Conservation (phyloP, 805 yeast genomes). For the Ascoidea asiatica region DNA sequence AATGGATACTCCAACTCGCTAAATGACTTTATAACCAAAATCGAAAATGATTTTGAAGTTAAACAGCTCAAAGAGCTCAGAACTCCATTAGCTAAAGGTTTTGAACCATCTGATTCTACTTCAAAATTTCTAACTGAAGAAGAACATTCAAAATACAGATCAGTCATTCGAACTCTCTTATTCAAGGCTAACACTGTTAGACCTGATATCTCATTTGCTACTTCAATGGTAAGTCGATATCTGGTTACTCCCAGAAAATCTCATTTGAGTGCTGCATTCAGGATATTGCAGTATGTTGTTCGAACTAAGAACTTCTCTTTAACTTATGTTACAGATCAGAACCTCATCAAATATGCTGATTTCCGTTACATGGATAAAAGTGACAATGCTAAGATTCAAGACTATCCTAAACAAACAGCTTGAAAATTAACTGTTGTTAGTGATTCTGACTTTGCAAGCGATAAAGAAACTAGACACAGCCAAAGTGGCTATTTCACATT, state of each 20-base stretch:
- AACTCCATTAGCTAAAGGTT: background rate
- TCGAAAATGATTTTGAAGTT: background rate
- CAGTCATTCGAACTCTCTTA: slow-evolving; percentile 2
- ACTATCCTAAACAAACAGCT: background rate
- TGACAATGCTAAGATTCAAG: background rate
- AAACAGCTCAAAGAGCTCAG: too few species aligned
- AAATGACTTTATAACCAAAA: background rate
- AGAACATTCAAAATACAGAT: slow-evolving; percentile 1
- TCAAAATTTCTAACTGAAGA: background rate
- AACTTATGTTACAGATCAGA: too few species aligned
- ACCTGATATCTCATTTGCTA: slow-evolving; percentile 1
- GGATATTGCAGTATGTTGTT: background rate
- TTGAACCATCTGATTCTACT: background rate
- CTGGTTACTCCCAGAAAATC: background rate
- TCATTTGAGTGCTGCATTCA: background rate
- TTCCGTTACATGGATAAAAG: background rate
- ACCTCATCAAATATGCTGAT: background rate
- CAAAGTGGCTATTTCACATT: background rate
- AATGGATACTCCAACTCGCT: background rate
- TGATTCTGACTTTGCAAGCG: background rate
- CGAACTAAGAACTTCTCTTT: background rate
- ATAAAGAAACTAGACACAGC: background rate
- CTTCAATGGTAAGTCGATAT: background rate
- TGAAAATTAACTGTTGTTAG: background rate
- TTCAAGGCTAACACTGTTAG: slow-evolving; percentile 6